Base-by-base conservation (phyloP, 345 rosid species). In the Kernera saxatilis region DNA sequence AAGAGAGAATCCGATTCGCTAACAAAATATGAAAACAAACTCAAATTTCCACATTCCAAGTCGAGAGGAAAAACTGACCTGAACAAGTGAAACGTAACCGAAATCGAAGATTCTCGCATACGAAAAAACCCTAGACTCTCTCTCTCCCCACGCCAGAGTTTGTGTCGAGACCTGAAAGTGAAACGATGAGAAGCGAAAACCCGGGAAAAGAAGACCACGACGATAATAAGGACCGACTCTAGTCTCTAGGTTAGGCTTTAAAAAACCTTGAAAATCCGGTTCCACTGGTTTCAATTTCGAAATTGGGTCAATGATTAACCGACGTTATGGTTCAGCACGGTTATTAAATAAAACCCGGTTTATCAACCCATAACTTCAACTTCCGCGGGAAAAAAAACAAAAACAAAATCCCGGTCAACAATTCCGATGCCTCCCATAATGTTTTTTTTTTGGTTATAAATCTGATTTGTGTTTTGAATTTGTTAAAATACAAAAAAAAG, bases 121-220 rank as follows among this genome's bases (percentile, higher is more conserved):
- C 32, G 49, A 23, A 2, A 32, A 58, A 67, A 18, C 64, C 73
- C 73, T 51, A 67, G 53, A 49, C 15, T 7, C 53, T 54, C 72
- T 26, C 65, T 23, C 8, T 32, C 11, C 36, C 52, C 32, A 19
- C 6, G 44, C 19, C 12, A 35, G 37, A 58, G 48, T 64, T 44
- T 3, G 8, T 61, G 21, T 51, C 2, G 21, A 51, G 70, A 63
- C 54, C 29, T 40, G 26, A 23, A 17, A 54, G 57, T 23, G 48
- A 55, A 72, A 72, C 40, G 58, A 65, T 7, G 71, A 36, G 19
- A 49, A 50, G 62, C 46, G 78, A 74, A 73, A 67, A 50, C 68
- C 78, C 78, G 78, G 69, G 73, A 74, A 74, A 74, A 4, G 4
- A 35, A 13, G 7, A 35, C 14, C 45, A 52, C 69, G 69, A 30